These are phyloP conservation scores for Verticillium tricorpus DNA, from an alignment of 2,329 filamentous ascomycete species.

Conservation along the genomic window DNA sequence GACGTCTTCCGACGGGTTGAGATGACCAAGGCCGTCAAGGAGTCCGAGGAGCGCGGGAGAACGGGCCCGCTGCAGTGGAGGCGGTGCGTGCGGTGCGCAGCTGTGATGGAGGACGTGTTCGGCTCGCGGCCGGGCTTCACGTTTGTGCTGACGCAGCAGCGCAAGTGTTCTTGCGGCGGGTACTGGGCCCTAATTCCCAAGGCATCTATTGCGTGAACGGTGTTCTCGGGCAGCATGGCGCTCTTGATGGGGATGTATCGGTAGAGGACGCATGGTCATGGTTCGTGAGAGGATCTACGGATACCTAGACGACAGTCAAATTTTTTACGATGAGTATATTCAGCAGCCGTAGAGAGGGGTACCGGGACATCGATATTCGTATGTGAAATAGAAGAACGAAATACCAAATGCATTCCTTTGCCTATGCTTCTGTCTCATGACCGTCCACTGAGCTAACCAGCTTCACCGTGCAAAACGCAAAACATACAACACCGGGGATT, in stretches of 20 bases:
- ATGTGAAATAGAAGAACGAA: no score
- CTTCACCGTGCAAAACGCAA: no score
- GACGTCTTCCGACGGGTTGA: conserved; percentile 58
- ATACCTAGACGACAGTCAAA: no score
- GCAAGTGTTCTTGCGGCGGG: conserved; percentile 51
- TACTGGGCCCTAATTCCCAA: conserved; percentile 42
- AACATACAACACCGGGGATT: no score
- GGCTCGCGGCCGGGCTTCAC: conserved; percentile 43
- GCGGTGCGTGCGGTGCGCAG: conserved; percentile 55
- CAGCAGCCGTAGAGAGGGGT: no score
- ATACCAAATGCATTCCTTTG: no score
- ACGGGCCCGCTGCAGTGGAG: conserved; percentile 28
- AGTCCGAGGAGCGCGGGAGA: conserved; percentile 12
- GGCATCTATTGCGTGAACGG: conserved; percentile 5
- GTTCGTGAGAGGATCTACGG: no score
- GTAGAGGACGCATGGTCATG: background rate
- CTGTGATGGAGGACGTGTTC: conserved; percentile 59
- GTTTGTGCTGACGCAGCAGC: conserved; percentile 51
- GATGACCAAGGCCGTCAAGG: conserved; percentile 24
- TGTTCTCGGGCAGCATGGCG: background rate
- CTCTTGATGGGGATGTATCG: background rate
- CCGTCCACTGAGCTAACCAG: no score
- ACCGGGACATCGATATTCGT: no score
- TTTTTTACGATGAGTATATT: no score
- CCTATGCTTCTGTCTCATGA: no score